Evolutionary conservation across 139 green algal species (phyloP), one percentile per base, ranked within the genome.

Genomic region (Penium margaritaceum): DNA sequence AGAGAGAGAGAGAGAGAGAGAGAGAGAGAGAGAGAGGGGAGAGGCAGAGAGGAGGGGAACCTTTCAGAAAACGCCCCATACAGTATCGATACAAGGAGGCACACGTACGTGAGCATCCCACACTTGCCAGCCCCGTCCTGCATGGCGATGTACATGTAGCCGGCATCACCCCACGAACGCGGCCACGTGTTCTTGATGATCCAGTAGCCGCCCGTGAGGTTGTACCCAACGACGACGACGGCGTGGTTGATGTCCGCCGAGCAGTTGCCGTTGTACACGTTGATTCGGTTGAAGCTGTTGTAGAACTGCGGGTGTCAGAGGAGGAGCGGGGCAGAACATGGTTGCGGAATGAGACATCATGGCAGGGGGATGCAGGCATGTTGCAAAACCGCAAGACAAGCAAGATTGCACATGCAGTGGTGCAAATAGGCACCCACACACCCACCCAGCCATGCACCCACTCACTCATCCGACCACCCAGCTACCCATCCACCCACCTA

Each of bases 161-260:
- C 81, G n/a, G 67, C 35, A 60, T 81, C 67, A 34, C 76, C 81
- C 81, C 81, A 86, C 9, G 7, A 37, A 15, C 35, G 0, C 5
- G 58, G 58, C 81, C 81, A 86, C 17, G 33, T 65, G 67, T 86
- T 86, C 72, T 86, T 86, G 41, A 86, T 62, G 60, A 84, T 75
- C 76, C 77, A 86, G 65, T 60, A 60, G 47, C 47, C 30, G 47
- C 47, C 47, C 14, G 3, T 60, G 47, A 60, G 47, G 47, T 60
- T 60, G 19, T 27, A 60, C 12, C 47, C 47, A n/a, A 60, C 47
- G n/a, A 60, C 47, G n/a, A 60, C 47, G n/a, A 60, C 47, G n/a
- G 47, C 47, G 47, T 60, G 47, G 47, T 60, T 60, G n/a, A 60
- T 24, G 0, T 60, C 47, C 47, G 47, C 30, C 47, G 21, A 19